A percentile compares a stretch with the other conserved stretches of the same genome.
Evolutionary conservation across 495 filamentous ascomycete genomes (phyloP).

Genomic region (Talaromyces nanjingensis): DNA sequence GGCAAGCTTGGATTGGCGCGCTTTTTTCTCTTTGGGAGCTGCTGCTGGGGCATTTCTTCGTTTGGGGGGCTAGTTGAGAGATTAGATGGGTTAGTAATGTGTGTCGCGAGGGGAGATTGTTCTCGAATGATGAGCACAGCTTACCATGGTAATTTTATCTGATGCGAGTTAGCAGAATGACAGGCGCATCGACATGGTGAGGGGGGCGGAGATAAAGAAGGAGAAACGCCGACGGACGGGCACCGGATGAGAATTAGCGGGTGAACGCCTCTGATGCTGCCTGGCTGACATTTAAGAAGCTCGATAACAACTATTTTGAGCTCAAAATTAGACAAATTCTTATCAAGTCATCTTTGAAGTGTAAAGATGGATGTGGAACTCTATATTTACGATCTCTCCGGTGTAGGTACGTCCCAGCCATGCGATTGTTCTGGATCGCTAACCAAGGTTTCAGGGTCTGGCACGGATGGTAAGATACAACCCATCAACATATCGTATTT

Average conservation of each 20-base stretch:
- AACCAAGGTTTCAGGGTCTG: constrained; percentile 28
- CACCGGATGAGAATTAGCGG: not conserved
- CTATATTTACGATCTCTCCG: constrained; percentile 90
- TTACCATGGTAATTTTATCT: not conserved
- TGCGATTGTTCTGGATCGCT: not conserved
- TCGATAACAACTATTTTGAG: not conserved
- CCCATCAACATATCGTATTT: constrained; percentile 5
- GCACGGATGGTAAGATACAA: constrained; percentile 36
- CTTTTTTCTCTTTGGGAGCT: constrained; percentile 33
- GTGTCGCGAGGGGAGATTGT: not conserved
- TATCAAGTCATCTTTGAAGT: not conserved
- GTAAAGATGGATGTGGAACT: constrained; percentile 75
- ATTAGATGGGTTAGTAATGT: not conserved
- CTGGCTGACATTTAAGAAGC: not conserved
- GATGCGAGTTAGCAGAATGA: not conserved
- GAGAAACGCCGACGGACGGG: not conserved
- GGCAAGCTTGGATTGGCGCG: constrained; percentile 72
- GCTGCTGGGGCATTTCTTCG: constrained; percentile 23
- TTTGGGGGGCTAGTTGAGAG: constrained; percentile 29
- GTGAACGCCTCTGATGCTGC: not conserved
- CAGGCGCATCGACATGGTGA: not conserved
- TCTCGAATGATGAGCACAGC: not conserved
- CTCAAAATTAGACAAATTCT: not conserved
- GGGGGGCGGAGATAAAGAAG: constrained; percentile 1
- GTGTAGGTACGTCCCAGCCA: constrained; percentile 34